Percentiles rank a stretch among this genome's conserved stretches.
phyloP scores from a whole-genome alignment of 1,284 basidiomycete species.

The Peniophora sp. region DNA sequence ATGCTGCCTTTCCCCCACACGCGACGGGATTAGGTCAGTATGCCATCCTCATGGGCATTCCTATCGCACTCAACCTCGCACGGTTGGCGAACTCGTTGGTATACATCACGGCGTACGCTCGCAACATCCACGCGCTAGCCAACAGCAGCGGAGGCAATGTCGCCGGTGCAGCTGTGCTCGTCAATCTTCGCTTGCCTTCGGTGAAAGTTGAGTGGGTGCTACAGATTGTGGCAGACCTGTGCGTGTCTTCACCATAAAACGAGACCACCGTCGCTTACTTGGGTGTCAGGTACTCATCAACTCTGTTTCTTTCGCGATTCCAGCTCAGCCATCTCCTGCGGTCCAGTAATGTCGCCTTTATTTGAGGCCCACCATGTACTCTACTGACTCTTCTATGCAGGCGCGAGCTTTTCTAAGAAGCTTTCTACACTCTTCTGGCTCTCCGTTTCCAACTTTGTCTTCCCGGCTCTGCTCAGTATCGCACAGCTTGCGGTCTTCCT shows the following conservation, averaged over 20 bases:
- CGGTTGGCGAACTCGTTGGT: constrained; percentile 11
- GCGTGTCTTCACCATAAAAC: not conserved
- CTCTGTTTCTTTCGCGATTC: constrained; percentile 10
- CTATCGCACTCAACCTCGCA: constrained; percentile 10
- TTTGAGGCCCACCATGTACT: no score
- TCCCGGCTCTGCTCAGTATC: constrained; percentile 20
- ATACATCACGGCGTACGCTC: constrained; percentile 7
- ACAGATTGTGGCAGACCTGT: constrained; percentile 20
- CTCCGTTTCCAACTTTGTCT: constrained; percentile 20
- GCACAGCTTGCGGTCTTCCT: constrained; percentile 14
- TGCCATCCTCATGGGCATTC: constrained; percentile 6
- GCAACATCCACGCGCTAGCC: not conserved
- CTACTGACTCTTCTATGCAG: constrained; percentile 3
- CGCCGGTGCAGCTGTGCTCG: constrained; percentile 6
- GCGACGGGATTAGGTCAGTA: constrained; percentile 3
- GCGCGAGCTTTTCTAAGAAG: not conserved
- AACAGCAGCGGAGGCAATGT: not conserved
- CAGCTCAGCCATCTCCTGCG: not conserved
- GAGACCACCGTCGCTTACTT: not conserved
- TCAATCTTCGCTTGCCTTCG: constrained; percentile 6
- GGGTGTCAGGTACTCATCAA: constrained; percentile 10
- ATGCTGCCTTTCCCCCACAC: constrained; percentile 17
- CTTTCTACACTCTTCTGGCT: constrained; percentile 21
- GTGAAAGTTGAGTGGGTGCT: constrained; percentile 22
- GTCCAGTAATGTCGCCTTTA: no score